Base-by-base conservation (phyloP, 495 filamentous ascomycete species). In the Rhypophila decipiens region DNA sequence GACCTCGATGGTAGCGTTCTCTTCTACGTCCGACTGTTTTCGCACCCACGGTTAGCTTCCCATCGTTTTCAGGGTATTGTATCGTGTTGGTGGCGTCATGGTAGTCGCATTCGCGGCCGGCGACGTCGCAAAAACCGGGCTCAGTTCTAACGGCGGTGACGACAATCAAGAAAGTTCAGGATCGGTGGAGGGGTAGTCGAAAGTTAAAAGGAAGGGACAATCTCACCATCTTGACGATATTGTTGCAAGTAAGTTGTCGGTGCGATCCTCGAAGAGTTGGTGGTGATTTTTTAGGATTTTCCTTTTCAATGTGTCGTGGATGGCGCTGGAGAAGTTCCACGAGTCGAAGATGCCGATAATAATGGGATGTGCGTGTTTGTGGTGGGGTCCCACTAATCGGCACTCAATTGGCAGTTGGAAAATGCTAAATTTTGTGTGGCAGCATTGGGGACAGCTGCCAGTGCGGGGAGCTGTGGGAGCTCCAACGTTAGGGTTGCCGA, bases 1-100 rank as follows among this genome's bases (percentile, higher is more conserved):
- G 60, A 80, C 81, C 46, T 78, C 82, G 68, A 84, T 83, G 60
- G 82, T 83, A 68, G 72, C 77, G 72, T 79, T 88, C 85, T 96
- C 90, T 78, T 79, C 76, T 78, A 73, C 75, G 72, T 79, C 76
- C 74, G 76, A 79, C 76, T 78, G 59, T 22, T 22, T 8, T 31
- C 27, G 27, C 7, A 31, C 7, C 27, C 27, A n/a, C n/a, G n/a
- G n/a, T n/a, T n/a, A n/a, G n/a, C n/a, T n/a, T n/a, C n/a, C n/a
- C n/a, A n/a, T n/a, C n/a, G n/a, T n/a, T n/a, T n/a, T n/a, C n/a
- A n/a, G n/a, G n/a, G n/a, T n/a, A n/a, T n/a, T n/a, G n/a, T n/a
- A n/a, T n/a, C n/a, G n/a, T n/a, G n/a, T n/a, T n/a, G n/a, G n/a
- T n/a, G n/a, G n/a, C n/a, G n/a, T n/a, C n/a, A n/a, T n/a, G n/a